Evolutionary conservation across 495 filamentous ascomycete species (phyloP).

Genomic region (Pyronema omphalodes): DNA sequence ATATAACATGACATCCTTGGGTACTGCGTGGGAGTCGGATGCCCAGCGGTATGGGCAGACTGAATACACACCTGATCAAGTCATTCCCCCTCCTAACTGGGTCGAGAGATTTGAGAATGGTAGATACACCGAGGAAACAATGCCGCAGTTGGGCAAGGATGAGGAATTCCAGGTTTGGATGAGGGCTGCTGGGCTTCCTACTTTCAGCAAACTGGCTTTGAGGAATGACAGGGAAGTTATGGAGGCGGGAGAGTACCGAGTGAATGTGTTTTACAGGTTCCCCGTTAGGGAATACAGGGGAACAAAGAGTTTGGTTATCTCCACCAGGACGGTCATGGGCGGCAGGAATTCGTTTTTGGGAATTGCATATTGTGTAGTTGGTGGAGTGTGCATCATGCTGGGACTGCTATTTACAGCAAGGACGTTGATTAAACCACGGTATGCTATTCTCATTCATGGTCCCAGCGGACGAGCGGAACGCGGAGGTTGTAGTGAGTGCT

Average conservation of each 20-base stretch:
- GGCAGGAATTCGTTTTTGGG: conserved; percentile 92
- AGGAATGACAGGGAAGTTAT: conserved; percentile 57
- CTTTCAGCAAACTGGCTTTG: conserved; percentile 78
- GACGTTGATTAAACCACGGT: conserved; percentile 78
- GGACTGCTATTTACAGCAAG: conserved; percentile 75
- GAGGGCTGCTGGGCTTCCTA: conserved; percentile 86
- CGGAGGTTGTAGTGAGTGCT: too few species aligned
- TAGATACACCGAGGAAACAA: conserved; percentile 40
- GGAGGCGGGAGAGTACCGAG: conserved; percentile 47
- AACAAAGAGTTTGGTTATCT: conserved; percentile 85
- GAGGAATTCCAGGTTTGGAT: conserved; percentile 97
- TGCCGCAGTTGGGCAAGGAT: conserved; percentile 45
- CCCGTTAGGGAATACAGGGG: conserved; percentile 65
- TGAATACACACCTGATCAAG: conserved; percentile 40
- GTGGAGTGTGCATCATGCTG: conserved; percentile 76
- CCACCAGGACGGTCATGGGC: conserved; percentile 84
- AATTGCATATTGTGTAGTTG: conserved; percentile 88
- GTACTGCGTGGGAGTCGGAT: conserved; percentile 75
- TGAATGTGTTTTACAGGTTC: conserved; percentile 64
- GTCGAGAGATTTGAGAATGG: conserved; percentile 38
- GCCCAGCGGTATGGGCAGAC: conserved; percentile 56
- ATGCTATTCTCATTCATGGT: conserved; percentile 23
- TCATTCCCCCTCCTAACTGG: conserved; percentile 84
- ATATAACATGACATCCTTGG: conserved; percentile 56
- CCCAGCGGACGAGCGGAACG: too few species aligned